A percentile compares a stretch with the other conserved stretches of the same genome.
Conservation (phyloP, 2,329 filamentous ascomycete species). For the Macroventuria anomochaeta region DNA sequence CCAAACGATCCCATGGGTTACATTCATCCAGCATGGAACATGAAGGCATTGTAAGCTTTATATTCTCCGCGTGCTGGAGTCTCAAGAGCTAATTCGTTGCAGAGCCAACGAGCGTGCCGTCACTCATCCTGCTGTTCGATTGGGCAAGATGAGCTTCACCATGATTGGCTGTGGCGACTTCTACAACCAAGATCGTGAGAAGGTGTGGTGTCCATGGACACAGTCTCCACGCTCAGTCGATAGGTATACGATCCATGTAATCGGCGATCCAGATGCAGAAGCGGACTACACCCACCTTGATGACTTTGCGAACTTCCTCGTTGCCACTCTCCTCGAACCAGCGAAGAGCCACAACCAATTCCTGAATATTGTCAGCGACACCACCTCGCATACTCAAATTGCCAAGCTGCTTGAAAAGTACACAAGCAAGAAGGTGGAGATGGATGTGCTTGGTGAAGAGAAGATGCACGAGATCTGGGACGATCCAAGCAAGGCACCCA, state of each 20-base stretch:
- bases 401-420: conserved; percentile 1
- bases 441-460: conserved; percentile 1
- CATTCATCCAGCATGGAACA: conserved; percentile 11
- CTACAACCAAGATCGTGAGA: conserved; percentile 39
- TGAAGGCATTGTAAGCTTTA: background rate
- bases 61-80: too few species aligned
- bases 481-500: background rate
- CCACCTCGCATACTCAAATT: conserved; percentile 30
- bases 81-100: background rate
- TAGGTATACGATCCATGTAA: conserved; percentile 29
- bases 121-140: conserved; percentile 25
- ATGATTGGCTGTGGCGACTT: conserved; percentile 43
- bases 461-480: conserved; percentile 27
- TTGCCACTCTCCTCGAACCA: conserved; percentile 30
- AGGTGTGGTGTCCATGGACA: conserved; percentile 36
- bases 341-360: conserved; percentile 27
- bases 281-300: conserved; percentile 34
- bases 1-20: conserved; percentile 25
- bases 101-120: conserved; percentile 20
- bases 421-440: background rate
- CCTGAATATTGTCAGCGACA: conserved; percentile 35
- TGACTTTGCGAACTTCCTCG: conserved; percentile 36
- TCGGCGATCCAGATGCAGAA: conserved; percentile 30
- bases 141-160: conserved; percentile 39
- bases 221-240: conserved; percentile 18